Evolutionary conservation across 225 moss, liverwort and hornwort species (phyloP).

Genomic region (Antitrichia curtipendula): DNA sequence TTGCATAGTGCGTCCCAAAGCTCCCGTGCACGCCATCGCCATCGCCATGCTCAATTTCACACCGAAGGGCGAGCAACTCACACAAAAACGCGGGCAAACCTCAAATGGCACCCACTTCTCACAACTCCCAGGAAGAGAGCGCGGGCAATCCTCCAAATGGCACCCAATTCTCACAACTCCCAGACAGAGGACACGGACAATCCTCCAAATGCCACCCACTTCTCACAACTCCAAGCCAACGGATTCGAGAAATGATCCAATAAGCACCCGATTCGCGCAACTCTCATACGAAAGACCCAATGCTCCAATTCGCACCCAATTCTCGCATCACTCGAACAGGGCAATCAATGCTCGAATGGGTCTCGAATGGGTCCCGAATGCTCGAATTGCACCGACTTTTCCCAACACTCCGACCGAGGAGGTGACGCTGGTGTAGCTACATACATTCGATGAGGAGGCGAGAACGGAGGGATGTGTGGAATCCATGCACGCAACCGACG

Average conservation of each 20-base stretch:
- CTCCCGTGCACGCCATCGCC: conserved; percentile 13
- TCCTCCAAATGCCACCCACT: background rate
- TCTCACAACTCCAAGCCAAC: background rate
- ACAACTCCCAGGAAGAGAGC: background rate
- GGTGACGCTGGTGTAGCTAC: background rate
- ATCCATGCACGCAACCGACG: background rate
- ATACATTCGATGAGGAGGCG: background rate
- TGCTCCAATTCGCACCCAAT: background rate
- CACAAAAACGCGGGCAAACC: background rate
- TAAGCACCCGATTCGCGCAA: background rate
- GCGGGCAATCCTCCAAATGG: background rate
- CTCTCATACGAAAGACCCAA: background rate
- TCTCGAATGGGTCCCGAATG: background rate
- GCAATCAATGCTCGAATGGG: background rate
- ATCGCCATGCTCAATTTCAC: background rate
- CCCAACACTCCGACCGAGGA: too few relatives aligned
- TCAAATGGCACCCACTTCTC: background rate
- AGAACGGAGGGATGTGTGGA: background rate
- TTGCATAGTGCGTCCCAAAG: background rate
- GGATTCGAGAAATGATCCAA: background rate
- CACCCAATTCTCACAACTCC: background rate
- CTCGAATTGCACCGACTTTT: background rate
- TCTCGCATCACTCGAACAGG: background rate
- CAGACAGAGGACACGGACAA: background rate
- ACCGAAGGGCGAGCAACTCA: background rate